phyloP scores from a whole-genome alignment of 2,329 filamentous ascomycete species.

The Aspergillus transmontanensis region DNA sequence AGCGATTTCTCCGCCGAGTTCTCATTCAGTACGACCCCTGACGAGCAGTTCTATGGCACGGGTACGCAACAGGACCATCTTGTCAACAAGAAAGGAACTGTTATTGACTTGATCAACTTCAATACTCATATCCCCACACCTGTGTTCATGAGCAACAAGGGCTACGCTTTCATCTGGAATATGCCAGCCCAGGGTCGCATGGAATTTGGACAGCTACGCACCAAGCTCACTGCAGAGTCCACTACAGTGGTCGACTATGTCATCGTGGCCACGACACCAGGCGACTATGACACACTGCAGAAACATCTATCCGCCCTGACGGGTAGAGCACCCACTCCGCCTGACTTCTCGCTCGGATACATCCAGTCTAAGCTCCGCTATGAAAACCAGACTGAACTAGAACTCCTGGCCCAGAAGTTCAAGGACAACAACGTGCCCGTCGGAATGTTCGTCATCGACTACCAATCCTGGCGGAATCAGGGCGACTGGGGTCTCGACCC shows the following conservation, averaged over 20 bases:
- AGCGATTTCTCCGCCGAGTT: slow-evolving; percentile 41
- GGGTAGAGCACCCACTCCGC: slow-evolving; percentile 63
- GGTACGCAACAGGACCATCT: slow-evolving; percentile 65
- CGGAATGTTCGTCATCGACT: slow-evolving; percentile 65
- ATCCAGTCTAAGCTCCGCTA: slow-evolving; percentile 68
- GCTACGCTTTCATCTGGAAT: slow-evolving; percentile 67
- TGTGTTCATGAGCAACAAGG: slow-evolving; percentile 59
- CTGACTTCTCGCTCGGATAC: slow-evolving; percentile 65
- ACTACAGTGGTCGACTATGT: slow-evolving; percentile 62
- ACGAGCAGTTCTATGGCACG: slow-evolving; percentile 65
- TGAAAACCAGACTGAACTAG: slow-evolving; percentile 63
- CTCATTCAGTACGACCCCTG: slow-evolving; percentile 37
- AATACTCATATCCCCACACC: slow-evolving; percentile 66
- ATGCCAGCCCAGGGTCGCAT: slow-evolving; percentile 62
- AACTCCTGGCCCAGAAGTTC: slow-evolving; percentile 60
- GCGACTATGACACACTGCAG: slow-evolving; percentile 56
- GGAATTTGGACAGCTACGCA: slow-evolving; percentile 60
- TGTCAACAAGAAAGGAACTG: slow-evolving; percentile 61
- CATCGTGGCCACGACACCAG: slow-evolving; percentile 53
- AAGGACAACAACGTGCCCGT: slow-evolving; percentile 57
- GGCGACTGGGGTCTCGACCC: slow-evolving; percentile 68
- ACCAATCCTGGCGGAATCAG: slow-evolving; percentile 65
- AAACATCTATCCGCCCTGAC: slow-evolving; percentile 57
- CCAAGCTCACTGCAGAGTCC: slow-evolving; percentile 59
- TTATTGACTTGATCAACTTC: slow-evolving; percentile 65